Percentiles rank a stretch among this genome's conserved stretches.
These are phyloP conservation scores for Thermochaetoides thermophila DNA, from an alignment of 495 filamentous ascomycete genomes.

Conservation along the genomic window DNA sequence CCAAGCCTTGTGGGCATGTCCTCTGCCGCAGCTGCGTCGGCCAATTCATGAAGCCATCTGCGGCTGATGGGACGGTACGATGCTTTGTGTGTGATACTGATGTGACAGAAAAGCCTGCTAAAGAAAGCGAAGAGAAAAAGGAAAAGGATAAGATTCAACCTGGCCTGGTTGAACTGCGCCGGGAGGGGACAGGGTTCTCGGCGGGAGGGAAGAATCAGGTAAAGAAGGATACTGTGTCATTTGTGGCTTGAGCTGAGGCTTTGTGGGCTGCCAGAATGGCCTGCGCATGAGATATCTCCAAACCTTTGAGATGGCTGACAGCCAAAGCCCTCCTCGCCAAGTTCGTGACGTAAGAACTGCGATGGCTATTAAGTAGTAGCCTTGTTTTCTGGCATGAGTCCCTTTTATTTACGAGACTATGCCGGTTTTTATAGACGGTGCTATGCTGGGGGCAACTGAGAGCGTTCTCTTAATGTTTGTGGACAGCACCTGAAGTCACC, in stretches of 20 bases:
- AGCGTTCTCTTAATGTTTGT: too few relatives aligned
- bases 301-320: too few relatives aligned
- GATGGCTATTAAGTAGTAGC: too few relatives aligned
- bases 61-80: conserved; percentile 37
- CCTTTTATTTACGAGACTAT: too few relatives aligned
- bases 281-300: too few relatives aligned
- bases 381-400: too few relatives aligned
- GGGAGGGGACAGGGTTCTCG: conserved; percentile 89
- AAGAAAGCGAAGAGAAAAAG: conserved; percentile 35
- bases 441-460: too few relatives aligned
- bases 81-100: conserved; percentile 88
- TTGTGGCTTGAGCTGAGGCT: conserved; percentile 48
- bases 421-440: too few relatives aligned
- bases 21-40: conserved; percentile 77
- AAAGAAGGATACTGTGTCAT: conserved; percentile 64
- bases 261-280: too few relatives aligned
- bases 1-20: conserved; percentile 89
- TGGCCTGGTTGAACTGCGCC: conserved; percentile 69
- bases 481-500: too few relatives aligned
- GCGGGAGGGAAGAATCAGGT: conserved; percentile 70
- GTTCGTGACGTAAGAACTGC: too few relatives aligned
- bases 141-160: conserved; percentile 48
- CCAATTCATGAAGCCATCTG: conserved; percentile 64
- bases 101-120: conserved; percentile 40
- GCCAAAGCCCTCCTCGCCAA: too few relatives aligned